Evolutionary conservation across 176 grass and related monocot species (phyloP), one percentile per base, ranked within the genome.

Genomic region (Ananas comosus): DNA sequence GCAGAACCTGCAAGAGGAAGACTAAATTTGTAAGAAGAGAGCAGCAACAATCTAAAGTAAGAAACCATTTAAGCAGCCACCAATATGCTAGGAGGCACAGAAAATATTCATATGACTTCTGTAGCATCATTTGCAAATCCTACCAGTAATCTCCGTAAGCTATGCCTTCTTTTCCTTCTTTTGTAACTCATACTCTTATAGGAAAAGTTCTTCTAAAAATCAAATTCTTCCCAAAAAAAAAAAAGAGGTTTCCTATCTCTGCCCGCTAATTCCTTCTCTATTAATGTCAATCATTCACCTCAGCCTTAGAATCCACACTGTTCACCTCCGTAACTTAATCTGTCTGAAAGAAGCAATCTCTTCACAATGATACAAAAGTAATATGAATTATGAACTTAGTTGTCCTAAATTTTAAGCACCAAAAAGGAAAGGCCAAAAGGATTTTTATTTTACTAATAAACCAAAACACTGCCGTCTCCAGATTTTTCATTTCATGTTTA

Each of bases 1-100:
- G 89, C 13, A 97, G 89, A 50, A 97, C 89, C 93, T 97, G 81
- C 12, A 17, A 81, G 70, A 53, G 79, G 73, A 69, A 76, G 1
- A 79, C 65, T 73, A 1, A 9, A 51, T 29, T 53, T 8, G 58
- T 48, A 49, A 69, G 65, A 73, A 23, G 57, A 70, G 33, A 42
- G 33, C 33, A 1, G 42, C 68, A 3, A 68, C 42, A 65, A 65
- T 42, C 6, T 42, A 42, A 42, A 42, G 5, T 10, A 61, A 22
- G 17, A 61, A 2, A 17, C 54, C 4, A 21, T 61, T 61, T 61
- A 18, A 18, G 7, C 9, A 22, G 17, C 17, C 14, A 61, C 21
- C 16, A 6, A 18, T 61, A 19, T 18, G 56, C 56, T 61, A 57
- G 14, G n/a, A 57, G 16, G 56, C 56, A 61, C 56, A 61, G 13